Conservation (phyloP, 148 eudicot genomes). For the Rhododendron molle region DNA sequence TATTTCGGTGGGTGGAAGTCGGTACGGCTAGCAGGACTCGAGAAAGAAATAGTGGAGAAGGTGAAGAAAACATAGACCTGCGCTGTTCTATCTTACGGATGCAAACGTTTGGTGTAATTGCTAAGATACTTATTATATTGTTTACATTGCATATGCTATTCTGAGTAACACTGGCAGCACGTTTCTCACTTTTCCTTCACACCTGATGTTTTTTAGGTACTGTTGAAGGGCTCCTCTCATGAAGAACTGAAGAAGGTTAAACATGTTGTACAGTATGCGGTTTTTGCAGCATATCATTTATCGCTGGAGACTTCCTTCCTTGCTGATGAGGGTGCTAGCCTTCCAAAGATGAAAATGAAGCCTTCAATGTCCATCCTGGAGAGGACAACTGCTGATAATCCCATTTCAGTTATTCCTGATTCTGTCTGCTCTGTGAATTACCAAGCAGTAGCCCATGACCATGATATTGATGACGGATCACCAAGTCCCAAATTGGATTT, state of each 20-base stretch:
- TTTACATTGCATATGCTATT: background rate
- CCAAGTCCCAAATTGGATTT: conserved; percentile 21
- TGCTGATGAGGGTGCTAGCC: conserved; percentile 96
- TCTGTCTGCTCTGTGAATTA: conserved; percentile 17
- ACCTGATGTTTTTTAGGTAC: conserved; percentile 40
- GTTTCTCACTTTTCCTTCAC: background rate
- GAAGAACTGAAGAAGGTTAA: conserved; percentile 87
- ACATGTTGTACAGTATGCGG: conserved; percentile 75
- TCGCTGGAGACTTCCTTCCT: conserved; percentile 90
- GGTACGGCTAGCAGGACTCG: too few relatives aligned
- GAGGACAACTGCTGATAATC: conserved; percentile 30
- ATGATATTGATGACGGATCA: conserved; percentile 21
- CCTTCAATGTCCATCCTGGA: conserved; percentile 30
- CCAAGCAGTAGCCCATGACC: conserved; percentile 17
- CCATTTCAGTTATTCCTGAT: conserved; percentile 23
- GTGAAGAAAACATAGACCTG: background rate
- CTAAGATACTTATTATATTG: background rate
- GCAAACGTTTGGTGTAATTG: background rate
- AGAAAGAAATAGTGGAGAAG: background rate
- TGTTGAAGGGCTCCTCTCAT: conserved; percentile 73
- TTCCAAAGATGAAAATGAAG: conserved; percentile 51
- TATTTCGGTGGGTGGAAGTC: too few relatives aligned
- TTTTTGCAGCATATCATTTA: conserved; percentile 95
- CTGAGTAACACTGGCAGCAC: background rate
- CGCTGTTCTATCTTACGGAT: background rate